Evolutionary conservation across 345 rosid species (phyloP).

Genomic region (Luvunga scandens): DNA sequence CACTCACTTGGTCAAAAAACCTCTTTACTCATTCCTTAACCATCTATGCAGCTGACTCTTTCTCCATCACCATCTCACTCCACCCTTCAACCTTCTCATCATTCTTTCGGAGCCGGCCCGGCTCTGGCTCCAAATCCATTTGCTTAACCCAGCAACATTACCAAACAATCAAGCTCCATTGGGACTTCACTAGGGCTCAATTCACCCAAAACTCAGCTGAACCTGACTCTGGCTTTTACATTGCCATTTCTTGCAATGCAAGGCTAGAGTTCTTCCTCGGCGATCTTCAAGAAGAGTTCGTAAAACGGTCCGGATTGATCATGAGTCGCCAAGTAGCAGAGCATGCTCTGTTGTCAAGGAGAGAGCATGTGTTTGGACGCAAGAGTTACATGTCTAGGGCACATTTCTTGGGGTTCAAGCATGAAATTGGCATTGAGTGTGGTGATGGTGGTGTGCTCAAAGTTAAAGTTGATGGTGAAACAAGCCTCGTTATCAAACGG

Average conservation of each 20-base stretch:
- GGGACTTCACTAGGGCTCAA: slow-evolving; percentile 53
- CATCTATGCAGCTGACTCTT: slow-evolving; percentile 38
- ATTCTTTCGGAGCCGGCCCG: slow-evolving; percentile 42
- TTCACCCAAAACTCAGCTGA: slow-evolving; percentile 48
- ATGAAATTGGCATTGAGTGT: slow-evolving; percentile 45
- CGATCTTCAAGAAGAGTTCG: slow-evolving; percentile 35
- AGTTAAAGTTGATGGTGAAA: slow-evolving; percentile 48
- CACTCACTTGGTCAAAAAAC: slow-evolving; percentile 54
- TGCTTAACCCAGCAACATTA: slow-evolving; percentile 34
- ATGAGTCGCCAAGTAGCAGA: slow-evolving; percentile 21
- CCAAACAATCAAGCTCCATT: slow-evolving; percentile 47
- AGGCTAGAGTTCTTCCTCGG: slow-evolving; percentile 48
- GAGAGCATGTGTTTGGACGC: slow-evolving; percentile 54
- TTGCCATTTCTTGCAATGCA: slow-evolving; percentile 43
- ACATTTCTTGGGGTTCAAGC: slow-evolving; percentile 47
- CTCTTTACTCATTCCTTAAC: slow-evolving; percentile 49
- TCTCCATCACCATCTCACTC: slow-evolving; percentile 49
- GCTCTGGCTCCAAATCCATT: slow-evolving; percentile 62
- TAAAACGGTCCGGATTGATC: slow-evolving; percentile 32
- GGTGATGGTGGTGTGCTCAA: slow-evolving; percentile 37
- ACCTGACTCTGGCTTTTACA: slow-evolving; percentile 45
- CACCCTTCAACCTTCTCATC: slow-evolving; percentile 43
- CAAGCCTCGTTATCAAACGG: slow-evolving; percentile 40
- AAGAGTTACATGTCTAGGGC: slow-evolving; percentile 37
- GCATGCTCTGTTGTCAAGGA: slow-evolving; percentile 35